Evolutionary conservation across 345 rosid genomes (phyloP), one percentile per base, ranked within the genome.

Genomic region (Balakata baccata): DNA sequence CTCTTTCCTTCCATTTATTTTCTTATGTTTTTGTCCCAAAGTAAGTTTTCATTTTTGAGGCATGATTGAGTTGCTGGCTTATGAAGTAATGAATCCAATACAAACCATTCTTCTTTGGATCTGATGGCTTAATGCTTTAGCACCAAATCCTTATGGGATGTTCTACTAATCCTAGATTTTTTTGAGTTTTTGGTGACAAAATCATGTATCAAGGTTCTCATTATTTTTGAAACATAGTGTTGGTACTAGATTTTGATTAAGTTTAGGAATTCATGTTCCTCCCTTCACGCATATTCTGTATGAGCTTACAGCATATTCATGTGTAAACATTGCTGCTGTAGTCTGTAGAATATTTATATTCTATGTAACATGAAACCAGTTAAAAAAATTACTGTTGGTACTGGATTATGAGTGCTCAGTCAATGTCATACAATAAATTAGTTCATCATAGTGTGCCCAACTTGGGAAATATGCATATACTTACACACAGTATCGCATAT

Each of bases 111-210:
- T 20, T 60, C 52, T 59, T 46, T 53, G 4, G 37, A 63, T 52
- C 45, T 68, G 56, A 53, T 37, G 22, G 54, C 54, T 22, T 68
- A 25, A 20, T 75, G 54, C 62, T 23, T 34, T 75, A 51, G 72
- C 41, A 22, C 16, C 10, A 54, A 18, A 43, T 9, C 11, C 25
- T 54, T 54, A 54, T 5, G 59, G 25, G 59, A 11, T 54, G 20
- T 61, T 61, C 18, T 34, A 38, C 18, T 34, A 38, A 16, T 34
- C 6, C n/a, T 14, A 54, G 45, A 14, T 61, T 61, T 29, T 61
- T 11, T 14, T 60, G 11, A n/a, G 39, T 60, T 60, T 60, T 6
- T 18, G 17, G 7, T 22, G 38, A 59, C 16, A 13, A 60, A 37
- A 4, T 29, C n/a, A 34, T 12, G 43, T 38, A 14, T 60, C 34